phyloP scores from a whole-genome alignment of 257 asterid genomes.

The Eucommia ulmoides region DNA sequence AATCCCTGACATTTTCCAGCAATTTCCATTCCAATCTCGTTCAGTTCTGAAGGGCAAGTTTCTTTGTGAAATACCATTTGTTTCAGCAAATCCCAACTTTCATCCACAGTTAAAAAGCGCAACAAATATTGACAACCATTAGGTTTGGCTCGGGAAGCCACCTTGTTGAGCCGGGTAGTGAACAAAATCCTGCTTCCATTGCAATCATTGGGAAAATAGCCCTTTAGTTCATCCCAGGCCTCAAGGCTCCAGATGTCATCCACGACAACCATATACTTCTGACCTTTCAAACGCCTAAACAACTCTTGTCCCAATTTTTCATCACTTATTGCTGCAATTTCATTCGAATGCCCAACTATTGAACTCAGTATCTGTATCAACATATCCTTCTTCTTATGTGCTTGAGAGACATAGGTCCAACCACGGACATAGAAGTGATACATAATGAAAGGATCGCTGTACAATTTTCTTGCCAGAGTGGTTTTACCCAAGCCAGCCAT shows the following conservation, averaged over 20 bases:
- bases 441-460: no score
- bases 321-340: no score
- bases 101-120: background rate
- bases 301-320: background rate
- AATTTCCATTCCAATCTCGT: conserved; percentile 3
- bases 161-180: conserved; percentile 1
- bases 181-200: conserved; percentile 10
- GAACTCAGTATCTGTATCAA: no score
- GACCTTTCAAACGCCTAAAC: background rate
- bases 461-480: no score
- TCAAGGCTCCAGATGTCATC: conserved; percentile 11
- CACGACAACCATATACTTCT: conserved; percentile 10
- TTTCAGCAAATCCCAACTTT: conserved; percentile 11
- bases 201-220: conserved; percentile 4
- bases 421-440: no score
- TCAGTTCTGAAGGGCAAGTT: conserved; percentile 1
- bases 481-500: no score
- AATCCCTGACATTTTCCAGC: conserved; percentile 4
- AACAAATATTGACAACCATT: background rate
- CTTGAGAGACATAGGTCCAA: no score
- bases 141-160: background rate
- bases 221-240: conserved; percentile 3
- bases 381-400: no score
- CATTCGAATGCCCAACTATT: no score
- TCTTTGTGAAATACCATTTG: conserved; percentile 1